Base-by-base conservation (phyloP, 208 protist genomes). In the Wallacemonas sp. region DNA sequence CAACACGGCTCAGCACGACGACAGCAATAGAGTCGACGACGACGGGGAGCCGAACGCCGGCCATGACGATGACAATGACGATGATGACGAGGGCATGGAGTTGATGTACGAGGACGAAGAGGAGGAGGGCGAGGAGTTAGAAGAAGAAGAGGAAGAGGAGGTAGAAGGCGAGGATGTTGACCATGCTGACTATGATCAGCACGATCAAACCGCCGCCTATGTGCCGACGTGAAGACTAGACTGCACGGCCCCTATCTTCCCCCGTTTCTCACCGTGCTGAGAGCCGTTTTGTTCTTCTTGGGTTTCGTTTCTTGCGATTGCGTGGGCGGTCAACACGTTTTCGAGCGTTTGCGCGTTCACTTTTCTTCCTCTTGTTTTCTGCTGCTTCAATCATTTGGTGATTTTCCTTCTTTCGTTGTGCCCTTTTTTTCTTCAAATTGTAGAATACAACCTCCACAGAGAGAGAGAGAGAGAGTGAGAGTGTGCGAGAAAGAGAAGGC, bases 131-230 rank as follows among this genome's bases (percentile, higher is more conserved):
- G 55, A 61, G 19, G 36, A 44, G 23, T 41, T 27, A 4, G 24
- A 27, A 32, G 55, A 61, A 17, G 55, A 44, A 11, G 49, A 36
- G 17, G 30, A 21, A 8, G 49, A 57, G 49, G 14, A 57, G 27
- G 9, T 34, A 23, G 30, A 57, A 11, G 49, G 16, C 14, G 30
- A 33, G 14, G 30, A 38, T 49, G 44, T 23, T 23, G 44, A 17
- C 44, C 6, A 16, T 49, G 44, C 17, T 49, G 0, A 49, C 0
- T 11, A 49, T 49, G 44, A 49, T 0, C 6, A 49, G 44, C 36
- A 41, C 36, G 44, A 23, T 49, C 11, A n/a, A n/a, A n/a, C n/a
- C n/a, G n/a, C n/a, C n/a, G n/a, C n/a, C n/a, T n/a, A n/a, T n/a
- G n/a, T n/a, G n/a, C n/a, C n/a, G n/a, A n/a, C n/a, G n/a, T n/a